Evolutionary conservation across 768 basidiomycete genomes (phyloP), one percentile per base, ranked within the genome.

Genomic region (Rossbeevera mucosa): DNA sequence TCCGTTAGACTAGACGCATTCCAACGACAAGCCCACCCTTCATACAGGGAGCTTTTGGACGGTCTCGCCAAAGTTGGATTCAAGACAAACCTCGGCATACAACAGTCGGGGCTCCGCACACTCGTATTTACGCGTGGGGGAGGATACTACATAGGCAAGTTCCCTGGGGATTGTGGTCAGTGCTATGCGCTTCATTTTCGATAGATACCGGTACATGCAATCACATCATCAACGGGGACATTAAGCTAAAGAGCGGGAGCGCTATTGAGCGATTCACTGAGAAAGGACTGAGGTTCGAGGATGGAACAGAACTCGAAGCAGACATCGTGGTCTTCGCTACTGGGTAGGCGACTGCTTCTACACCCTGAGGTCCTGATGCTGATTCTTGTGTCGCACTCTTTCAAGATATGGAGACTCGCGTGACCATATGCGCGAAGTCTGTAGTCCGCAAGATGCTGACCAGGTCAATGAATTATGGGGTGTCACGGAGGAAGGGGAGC

Each of bases 401-500:
- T 16, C 7, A 44, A 85, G 82, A 7, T 75, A 77, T 41, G 78
- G 78, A 13, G 75, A 80, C 57, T 60, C 72, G 0, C 69, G 69
- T 18, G 68, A 72, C 11, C 66, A 72, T 20, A 63, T 80, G 47
- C 69, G 67, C 30, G 64, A 68, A 1, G 63, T 84, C 5, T 75
- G 80, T 42, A 80, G 77, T 1, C 69, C 76, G 8, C 69, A 76
- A 31, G 60, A 80, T 2, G 74, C 71, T 0, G 62, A 73, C 50
- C 70, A 74, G 62, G 70, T 83, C 53, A 72, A 75, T 28, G 67
- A 70, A 14, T 64, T 87, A 14, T 82, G 86, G 88, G 81, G 84
- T n/a, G 49, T 85, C 43, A 75, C 83, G 55, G 69, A 74, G 18
- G 82, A 90, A 68, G 82, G 85, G 0, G 85, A 88, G 61, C 60